Conservation (phyloP, 441 rosid species). For the Lepidium campestre region DNA sequence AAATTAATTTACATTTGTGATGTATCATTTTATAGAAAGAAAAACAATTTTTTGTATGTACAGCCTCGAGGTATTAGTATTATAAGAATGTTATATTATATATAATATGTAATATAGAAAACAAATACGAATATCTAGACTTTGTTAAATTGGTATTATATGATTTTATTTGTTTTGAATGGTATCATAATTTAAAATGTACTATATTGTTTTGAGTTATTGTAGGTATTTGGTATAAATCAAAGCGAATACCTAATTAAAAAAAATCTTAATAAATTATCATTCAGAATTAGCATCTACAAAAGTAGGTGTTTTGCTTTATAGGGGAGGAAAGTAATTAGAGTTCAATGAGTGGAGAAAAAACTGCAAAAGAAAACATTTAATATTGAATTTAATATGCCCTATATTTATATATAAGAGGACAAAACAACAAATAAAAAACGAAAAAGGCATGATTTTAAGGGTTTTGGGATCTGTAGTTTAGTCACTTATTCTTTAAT, state of each 20-base stretch:
- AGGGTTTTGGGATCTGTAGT: slow-evolving; percentile 31
- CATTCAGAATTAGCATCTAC: not conserved
- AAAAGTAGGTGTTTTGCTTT: slow-evolving; percentile 17
- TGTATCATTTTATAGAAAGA: no score
- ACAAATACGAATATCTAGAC: no score
- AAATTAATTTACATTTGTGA: no score
- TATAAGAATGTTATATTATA: no score
- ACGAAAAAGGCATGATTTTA: slow-evolving; percentile 26
- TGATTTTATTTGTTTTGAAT: not conserved
- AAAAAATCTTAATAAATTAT: not conserved
- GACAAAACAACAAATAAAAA: slow-evolving; percentile 20
- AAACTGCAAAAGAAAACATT: slow-evolving; percentile 25
- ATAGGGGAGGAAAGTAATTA: slow-evolving; percentile 25
- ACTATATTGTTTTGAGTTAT: not conserved
- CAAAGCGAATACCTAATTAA: not conserved
- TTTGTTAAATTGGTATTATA: not conserved
- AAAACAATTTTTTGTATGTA: no score
- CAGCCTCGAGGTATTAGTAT: no score
- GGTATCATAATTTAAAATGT: not conserved
- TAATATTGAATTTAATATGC: not conserved
- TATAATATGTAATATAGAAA: no score
- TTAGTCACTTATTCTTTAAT: slow-evolving; percentile 12
- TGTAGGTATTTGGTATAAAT: not conserved
- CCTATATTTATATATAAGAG: slow-evolving; percentile 1
- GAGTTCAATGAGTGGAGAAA: slow-evolving; percentile 35